Evolutionary conservation across 176 grass and related monocot genomes (phyloP), one percentile per base, ranked within the genome.

Genomic region (Ensete ventricosum): DNA sequence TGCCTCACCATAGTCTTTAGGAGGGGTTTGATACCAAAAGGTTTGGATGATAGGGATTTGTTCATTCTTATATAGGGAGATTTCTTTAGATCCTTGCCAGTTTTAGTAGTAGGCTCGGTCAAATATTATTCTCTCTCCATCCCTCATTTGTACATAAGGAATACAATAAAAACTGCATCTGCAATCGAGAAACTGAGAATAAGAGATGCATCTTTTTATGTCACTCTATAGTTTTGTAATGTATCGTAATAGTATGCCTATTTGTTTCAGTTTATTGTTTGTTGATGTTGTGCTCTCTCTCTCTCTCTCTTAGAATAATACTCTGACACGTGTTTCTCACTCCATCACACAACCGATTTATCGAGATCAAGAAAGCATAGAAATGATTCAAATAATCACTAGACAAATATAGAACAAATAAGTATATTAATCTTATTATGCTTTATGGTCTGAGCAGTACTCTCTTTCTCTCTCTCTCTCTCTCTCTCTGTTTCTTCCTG

Each of bases 141-240:
- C 77, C 67, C 74, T 53, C n/a, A 79, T 79, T 79, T 79, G 77
- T 71, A 79, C 54, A 79, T 79, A 79, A 72, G 9, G 8, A 14
- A 29, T 54, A 79, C 20, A 3, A 71, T 59, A 71, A 71, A 16
- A 23, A 58, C 17, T n/a, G 26, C 10, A 55, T 50, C 27, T 23
- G 12, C 11, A 29, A 71, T 23, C 26, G 9, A 27, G 66, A 58
- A 24, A 79, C 67, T 62, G 27, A 17, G 17, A 62, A 79, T 79
- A 71, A 79, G 53, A 54, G 10, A 11, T 22, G 1, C 11, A 2
- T 57, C 16, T 9, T 9, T 3, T 11, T 11, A 13, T 5, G 4
- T 17, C 11, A 0, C 0, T 57, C 3, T 11, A 1, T 13, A 13
- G 3, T 57, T 16, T 0, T 57, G 4, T 57, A 57, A 57, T 57